Evolutionary conservation across 2,329 filamentous ascomycete species (phyloP).

Genomic region (Alternaria arborescens): DNA sequence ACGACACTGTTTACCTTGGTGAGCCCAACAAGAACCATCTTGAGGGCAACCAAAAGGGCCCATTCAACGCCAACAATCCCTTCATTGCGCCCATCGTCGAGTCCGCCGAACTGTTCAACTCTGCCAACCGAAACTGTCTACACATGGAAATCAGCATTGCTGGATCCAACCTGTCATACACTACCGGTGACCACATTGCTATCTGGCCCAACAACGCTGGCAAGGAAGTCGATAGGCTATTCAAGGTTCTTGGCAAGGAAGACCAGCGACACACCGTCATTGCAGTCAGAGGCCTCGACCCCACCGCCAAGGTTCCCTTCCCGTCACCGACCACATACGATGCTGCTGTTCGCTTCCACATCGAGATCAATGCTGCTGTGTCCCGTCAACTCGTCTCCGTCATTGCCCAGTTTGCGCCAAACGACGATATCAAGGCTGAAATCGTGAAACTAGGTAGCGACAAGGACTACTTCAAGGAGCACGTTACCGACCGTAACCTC

Average conservation of each 20-base stretch:
- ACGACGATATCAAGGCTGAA: constrained; percentile 83
- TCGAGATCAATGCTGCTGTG: constrained; percentile 94
- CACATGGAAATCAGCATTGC: constrained; percentile 95
- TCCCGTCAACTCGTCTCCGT: constrained; percentile 94
- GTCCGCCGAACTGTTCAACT: constrained; percentile 88
- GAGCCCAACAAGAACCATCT: constrained; percentile 97
- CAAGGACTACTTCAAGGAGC: constrained; percentile 93
- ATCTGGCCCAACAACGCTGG: constrained; percentile 97
- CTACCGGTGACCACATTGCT: constrained; percentile 96
- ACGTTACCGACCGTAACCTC: constrained; percentile 80
- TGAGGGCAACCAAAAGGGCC: constrained; percentile 81
- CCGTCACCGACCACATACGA: constrained; percentile 97
- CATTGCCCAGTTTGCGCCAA: constrained; percentile 87
- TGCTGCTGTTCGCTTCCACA: constrained; percentile 90
- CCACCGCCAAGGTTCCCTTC: constrained; percentile 96
- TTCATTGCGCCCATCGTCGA: constrained; percentile 93
- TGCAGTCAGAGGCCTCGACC: constrained; percentile 87
- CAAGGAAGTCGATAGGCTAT: constrained; percentile 87
- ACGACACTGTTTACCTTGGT: constrained; percentile 86
- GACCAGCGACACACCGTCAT: constrained; percentile 84
- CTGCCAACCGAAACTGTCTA: constrained; percentile 91
- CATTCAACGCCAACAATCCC: constrained; percentile 95
- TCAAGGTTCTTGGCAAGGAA: constrained; percentile 77
- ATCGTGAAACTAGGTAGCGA: constrained; percentile 89
- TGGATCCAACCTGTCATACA: constrained; percentile 88